Evolutionary conservation across 208 protist genomes (phyloP).

Genomic region (Sergeia podlipaevii): DNA sequence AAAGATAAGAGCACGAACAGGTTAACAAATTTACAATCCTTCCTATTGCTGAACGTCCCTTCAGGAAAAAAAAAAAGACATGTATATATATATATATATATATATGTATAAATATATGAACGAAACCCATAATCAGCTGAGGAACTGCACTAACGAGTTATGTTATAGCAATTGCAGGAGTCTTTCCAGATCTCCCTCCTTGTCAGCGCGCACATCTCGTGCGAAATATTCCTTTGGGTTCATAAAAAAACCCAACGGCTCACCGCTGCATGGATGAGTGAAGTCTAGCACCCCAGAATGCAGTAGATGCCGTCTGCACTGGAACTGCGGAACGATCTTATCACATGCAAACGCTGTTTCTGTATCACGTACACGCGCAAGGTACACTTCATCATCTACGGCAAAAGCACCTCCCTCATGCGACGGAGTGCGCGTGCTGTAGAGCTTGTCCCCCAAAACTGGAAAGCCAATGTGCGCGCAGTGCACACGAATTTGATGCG

Average conservation of each 20-base stretch:
- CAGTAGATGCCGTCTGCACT: conserved; percentile 59
- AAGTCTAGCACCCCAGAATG: conserved; percentile 54
- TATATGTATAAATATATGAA: conserved; percentile 7
- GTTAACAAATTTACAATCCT: too few species aligned
- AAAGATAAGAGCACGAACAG: too few species aligned
- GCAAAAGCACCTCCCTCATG: conserved; percentile 19
- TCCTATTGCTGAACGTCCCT: too few species aligned
- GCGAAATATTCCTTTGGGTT: conserved; percentile 40
- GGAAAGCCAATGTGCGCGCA: conserved; percentile 59
- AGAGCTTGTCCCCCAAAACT: conserved; percentile 83
- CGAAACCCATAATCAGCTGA: neutral
- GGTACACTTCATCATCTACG: conserved; percentile 65
- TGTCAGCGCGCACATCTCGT: conserved; percentile 19
- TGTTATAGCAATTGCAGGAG: neutral
- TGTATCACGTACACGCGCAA: conserved; percentile 34
- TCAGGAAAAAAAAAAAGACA: conserved; percentile 1
- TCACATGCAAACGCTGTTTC: conserved; percentile 1
- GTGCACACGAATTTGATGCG: conserved; percentile 81
- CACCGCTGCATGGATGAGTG: conserved; percentile 23
- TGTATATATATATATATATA: conserved; percentile 4
- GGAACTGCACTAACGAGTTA: neutral
- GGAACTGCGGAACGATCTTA: conserved; percentile 8
- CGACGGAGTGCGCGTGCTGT: conserved; percentile 40
- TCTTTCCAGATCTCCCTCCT: neutral
- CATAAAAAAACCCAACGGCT: conserved; percentile 20